Evolutionary conservation across 2,329 filamentous ascomycete species (phyloP), one percentile per base, ranked within the genome.

Genomic region (Colletotrichum sp.): DNA sequence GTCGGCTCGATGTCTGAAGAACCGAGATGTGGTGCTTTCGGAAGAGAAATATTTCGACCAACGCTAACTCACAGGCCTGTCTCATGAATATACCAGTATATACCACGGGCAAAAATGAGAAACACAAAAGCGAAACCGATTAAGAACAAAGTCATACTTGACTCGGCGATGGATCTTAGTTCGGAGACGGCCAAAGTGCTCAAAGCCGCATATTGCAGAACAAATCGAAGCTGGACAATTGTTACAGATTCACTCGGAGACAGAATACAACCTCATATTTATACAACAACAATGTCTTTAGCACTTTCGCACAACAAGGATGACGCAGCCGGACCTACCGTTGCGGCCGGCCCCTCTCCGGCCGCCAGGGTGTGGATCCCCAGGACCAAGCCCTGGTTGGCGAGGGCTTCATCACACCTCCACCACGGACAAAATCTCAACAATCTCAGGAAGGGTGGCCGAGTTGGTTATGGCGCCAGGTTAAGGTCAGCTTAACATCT

Each of bases 401-500:
- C 26, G 34, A 57, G 49, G 55, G 57, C 52, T 36, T 30, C 71
- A 73, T 59, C 0, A 5, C 2, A 39, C 34, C 39, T 57, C 64
- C 34, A 63, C 71, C 39, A n/a, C 3, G 4, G 1, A 3, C 1
- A 4, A 24, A 16, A 1, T 0, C 0, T 16, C 68, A 70, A 28
- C 36, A 36, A 65, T 5, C 13, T 71, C 39, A 24, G 74, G 74
- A 76, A 76, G 74, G 74, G 74, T 76, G 74, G 74, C 74, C 74
- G 74, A 76, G 74, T 76, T 76, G 74, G 74, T 76, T 76, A 74
- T 76, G 74, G 74, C 74, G 74, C 74, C 74, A 76, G 74, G 74
- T 76, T 76, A 76, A 76, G 74, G 74, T 76, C 70, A 74, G 74
- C 74, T 76, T 69, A 76, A 76, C 74, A 74, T 76, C 74, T 76